Evolutionary conservation across 2,329 filamentous ascomycete species (phyloP).

Genomic region (Colletotrichum phormii): DNA sequence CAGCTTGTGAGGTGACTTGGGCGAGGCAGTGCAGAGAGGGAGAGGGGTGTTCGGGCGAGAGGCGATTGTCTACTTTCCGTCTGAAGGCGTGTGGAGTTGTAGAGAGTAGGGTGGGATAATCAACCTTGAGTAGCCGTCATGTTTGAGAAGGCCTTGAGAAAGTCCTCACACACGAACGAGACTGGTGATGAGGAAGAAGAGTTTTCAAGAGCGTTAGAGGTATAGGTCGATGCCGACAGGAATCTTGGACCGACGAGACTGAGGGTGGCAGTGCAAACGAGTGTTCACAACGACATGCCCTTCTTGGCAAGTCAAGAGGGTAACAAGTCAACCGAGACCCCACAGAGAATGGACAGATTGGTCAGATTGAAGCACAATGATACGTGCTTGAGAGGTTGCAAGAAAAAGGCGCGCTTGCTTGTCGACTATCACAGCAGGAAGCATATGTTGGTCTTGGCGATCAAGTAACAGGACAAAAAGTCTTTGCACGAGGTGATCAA

Average conservation of each 20-base stretch:
- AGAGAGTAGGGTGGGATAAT: neutral
- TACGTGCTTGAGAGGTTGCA: slow-evolving; percentile 4
- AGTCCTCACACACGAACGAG: neutral
- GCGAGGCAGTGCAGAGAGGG: slow-evolving; percentile 25
- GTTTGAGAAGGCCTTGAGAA: neutral
- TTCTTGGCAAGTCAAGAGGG: slow-evolving; percentile 33
- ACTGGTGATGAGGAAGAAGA: slow-evolving; percentile 1
- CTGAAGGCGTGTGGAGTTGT: neutral
- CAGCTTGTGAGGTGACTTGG: neutral
- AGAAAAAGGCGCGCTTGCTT: slow-evolving; percentile 27
- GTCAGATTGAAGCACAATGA: slow-evolving; percentile 14
- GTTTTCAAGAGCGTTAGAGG: neutral
- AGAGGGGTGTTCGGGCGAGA: slow-evolving; percentile 5
- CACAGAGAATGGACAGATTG: slow-evolving; percentile 18
- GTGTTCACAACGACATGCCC: slow-evolving; percentile 33
- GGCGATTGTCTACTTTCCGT: slow-evolving; percentile 6
- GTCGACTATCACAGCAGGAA: slow-evolving; percentile 22
- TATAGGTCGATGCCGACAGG: slow-evolving; percentile 6
- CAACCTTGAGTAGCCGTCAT: slow-evolving; percentile 4
- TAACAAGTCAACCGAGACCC: slow-evolving; percentile 30
- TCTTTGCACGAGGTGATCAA: slow-evolving; percentile 19
- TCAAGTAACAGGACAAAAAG: slow-evolving; percentile 1
- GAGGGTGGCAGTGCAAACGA: slow-evolving; percentile 30
- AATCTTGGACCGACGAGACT: neutral
- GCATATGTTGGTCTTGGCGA: slow-evolving; percentile 25